Evolutionary conservation across 208 protist species (phyloP).

Genomic region (Trypanosoma cruzi): DNA sequence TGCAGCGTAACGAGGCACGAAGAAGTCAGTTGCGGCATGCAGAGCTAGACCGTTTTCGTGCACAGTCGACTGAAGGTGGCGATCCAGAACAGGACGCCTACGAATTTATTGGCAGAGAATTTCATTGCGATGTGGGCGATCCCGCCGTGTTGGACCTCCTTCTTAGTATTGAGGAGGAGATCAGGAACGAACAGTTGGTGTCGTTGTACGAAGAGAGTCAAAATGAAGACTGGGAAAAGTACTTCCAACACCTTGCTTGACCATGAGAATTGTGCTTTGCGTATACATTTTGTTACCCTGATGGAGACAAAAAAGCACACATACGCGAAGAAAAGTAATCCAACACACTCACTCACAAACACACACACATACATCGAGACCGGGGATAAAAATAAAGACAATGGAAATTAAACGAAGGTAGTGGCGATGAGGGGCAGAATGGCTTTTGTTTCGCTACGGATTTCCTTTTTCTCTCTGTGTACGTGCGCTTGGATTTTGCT

Average conservation of each 20-base stretch:
- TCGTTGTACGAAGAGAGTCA: conserved; percentile 61
- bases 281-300: neutral
- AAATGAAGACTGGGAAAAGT: conserved; percentile 68
- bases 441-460: neutral
- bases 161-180: conserved; percentile 77
- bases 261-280: neutral
- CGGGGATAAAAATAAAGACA: too few relatives aligned
- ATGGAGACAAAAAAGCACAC: neutral
- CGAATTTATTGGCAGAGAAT: conserved; percentile 43
- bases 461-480: neutral
- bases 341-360: too few relatives aligned
- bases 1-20: conserved; percentile 39
- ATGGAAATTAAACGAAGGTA: too few relatives aligned
- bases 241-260: conserved; percentile 46
- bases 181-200: conserved; percentile 67
- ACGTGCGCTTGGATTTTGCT: neutral
- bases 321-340: too few relatives aligned
- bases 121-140: conserved; percentile 57
- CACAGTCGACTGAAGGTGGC: neutral
- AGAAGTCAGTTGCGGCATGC: conserved; percentile 24
- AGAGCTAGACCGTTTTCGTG: conserved; percentile 28
- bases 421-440: neutral
- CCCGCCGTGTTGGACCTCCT: conserved; percentile 60
- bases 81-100: neutral
- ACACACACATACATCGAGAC: too few relatives aligned